phyloP scores from a whole-genome alignment of 257 asterid species.

The Knoxia roxburghii region DNA sequence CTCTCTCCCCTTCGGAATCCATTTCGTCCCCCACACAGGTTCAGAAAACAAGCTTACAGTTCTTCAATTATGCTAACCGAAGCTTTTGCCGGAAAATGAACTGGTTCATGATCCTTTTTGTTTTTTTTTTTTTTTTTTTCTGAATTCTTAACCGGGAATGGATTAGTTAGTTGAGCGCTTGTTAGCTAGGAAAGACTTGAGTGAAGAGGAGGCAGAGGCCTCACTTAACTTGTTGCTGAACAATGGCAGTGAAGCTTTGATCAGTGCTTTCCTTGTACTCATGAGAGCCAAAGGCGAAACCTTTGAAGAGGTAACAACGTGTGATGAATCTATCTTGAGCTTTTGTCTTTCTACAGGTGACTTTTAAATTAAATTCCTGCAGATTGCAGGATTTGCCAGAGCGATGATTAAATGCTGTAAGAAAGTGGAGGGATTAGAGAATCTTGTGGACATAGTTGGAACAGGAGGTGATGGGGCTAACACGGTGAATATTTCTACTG shows the following conservation, averaged over 20 bases:
- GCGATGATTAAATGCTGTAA: slow-evolving; percentile 62
- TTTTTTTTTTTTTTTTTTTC: not conserved
- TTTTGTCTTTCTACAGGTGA: not conserved
- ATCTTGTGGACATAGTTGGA: slow-evolving; percentile 77
- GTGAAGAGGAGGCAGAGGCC: slow-evolving; percentile 64
- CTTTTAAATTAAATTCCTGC: not conserved
- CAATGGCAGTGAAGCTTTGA: slow-evolving; percentile 78
- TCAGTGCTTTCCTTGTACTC: slow-evolving; percentile 90
- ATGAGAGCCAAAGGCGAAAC: slow-evolving; percentile 98
- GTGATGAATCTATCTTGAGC: not conserved
- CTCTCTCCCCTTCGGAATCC: slow-evolving; percentile 6
- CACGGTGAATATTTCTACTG: slow-evolving; percentile 80
- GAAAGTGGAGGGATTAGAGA: slow-evolving; percentile 56
- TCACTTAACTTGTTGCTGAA: slow-evolving; percentile 80
- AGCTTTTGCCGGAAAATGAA: not conserved
- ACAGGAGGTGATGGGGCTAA: slow-evolving; percentile 84
- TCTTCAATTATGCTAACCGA: not conserved
- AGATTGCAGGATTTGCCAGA: slow-evolving; percentile 85
- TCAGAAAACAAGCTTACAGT: not conserved
- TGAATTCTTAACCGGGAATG: too few relatives aligned
- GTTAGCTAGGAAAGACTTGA: slow-evolving; percentile 64
- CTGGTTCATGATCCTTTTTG: not conserved
- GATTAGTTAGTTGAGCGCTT: slow-evolving; percentile 65
- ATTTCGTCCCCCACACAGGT: slow-evolving; percentile 22
- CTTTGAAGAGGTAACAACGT: slow-evolving; percentile 52